Evolutionary conservation across 192 early-diverging fungal species (phyloP), one percentile per base, ranked within the genome.

Genomic region (Coemansia sp.): DNA sequence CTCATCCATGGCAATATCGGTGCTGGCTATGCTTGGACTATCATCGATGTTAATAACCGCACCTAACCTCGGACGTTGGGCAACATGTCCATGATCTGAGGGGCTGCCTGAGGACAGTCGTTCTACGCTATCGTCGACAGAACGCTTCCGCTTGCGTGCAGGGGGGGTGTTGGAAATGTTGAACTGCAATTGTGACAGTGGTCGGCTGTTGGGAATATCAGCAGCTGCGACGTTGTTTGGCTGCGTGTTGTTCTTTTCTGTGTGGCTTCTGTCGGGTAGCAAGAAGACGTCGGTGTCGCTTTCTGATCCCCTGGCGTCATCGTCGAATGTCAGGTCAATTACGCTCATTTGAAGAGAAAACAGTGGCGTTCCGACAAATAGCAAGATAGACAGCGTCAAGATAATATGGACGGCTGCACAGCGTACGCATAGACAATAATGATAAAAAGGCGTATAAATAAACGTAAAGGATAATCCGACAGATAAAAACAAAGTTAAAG

Each of bases 291-390:
- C 38, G 17, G 11, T 33, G 10, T 43, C 36, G 63, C 22, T 34
- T 7, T n/a, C 63, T n/a, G 20, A 45, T 15, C 40, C 49, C 20
- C 13, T 64, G 55, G 69, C 67, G 25, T 70, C 67, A 54, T 67
- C 67, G 57, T 74, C 76, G 58, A 70, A 64, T 3, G 76, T 79
- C 38, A 79, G 33, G 59, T 78, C 76, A 52, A 78, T 78, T 55
- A 70, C 33, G 57, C 64, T 70, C 70, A 69, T 79, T 53, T 50
- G 33, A 8, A 14, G 25, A 56, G 6, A 55, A 8, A 17, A 20
- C 17, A 20, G 45, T 25, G 49, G 9, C 9, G 20, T 52, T 52
- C 19, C 17, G 9, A 8, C 23, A 52, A 52, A 52, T 14, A 48
- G 46, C 23, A 25, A 22, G 9, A 25, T 52, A 52, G 23, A 25